phyloP scores from a whole-genome alignment of 2,329 filamentous ascomycete genomes.

The Colletotrichum lupini region DNA sequence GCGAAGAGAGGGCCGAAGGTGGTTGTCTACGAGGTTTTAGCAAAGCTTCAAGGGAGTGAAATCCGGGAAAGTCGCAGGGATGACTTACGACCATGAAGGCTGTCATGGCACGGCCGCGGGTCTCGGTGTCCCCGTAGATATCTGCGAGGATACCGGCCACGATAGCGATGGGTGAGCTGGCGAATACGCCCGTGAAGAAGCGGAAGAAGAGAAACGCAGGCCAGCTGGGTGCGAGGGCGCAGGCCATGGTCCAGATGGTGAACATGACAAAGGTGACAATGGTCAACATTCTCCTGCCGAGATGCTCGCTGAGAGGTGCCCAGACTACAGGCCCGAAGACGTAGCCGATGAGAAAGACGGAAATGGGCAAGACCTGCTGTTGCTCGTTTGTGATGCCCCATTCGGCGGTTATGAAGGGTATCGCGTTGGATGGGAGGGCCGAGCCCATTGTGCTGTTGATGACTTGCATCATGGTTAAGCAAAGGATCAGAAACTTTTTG shows the following conservation, averaged over 20 bases:
- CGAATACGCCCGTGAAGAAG: slow-evolving; percentile 63
- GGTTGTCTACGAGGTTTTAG: slow-evolving; percentile 57
- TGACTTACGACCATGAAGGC: slow-evolving; percentile 69
- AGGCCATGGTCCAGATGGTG: slow-evolving; percentile 64
- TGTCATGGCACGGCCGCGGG: slow-evolving; percentile 70
- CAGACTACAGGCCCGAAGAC: slow-evolving; percentile 71
- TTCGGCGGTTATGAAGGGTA: slow-evolving; percentile 65
- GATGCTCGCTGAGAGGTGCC: slow-evolving; percentile 74
- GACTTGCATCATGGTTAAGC: slow-evolving; percentile 67
- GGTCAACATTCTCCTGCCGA: slow-evolving; percentile 63
- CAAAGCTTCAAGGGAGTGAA: neutral
- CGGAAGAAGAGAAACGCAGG: slow-evolving; percentile 65
- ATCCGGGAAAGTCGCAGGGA: neutral
- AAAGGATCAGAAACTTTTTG: slow-evolving; percentile 65
- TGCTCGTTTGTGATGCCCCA: slow-evolving; percentile 64
- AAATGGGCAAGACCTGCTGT: slow-evolving; percentile 67
- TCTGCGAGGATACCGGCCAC: slow-evolving; percentile 75
- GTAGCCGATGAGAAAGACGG: slow-evolving; percentile 73
- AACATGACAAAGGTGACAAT: slow-evolving; percentile 60
- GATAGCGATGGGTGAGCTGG: slow-evolving; percentile 70
- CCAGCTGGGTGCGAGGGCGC: slow-evolving; percentile 65
- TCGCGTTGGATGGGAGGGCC: slow-evolving; percentile 72
- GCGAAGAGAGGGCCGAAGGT: slow-evolving; percentile 74
- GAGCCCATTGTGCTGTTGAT: slow-evolving; percentile 77
- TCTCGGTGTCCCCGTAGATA: slow-evolving; percentile 67